phyloP scores from a whole-genome alignment of 148 eudicot genomes.

The Fallopia convolvulus region DNA sequence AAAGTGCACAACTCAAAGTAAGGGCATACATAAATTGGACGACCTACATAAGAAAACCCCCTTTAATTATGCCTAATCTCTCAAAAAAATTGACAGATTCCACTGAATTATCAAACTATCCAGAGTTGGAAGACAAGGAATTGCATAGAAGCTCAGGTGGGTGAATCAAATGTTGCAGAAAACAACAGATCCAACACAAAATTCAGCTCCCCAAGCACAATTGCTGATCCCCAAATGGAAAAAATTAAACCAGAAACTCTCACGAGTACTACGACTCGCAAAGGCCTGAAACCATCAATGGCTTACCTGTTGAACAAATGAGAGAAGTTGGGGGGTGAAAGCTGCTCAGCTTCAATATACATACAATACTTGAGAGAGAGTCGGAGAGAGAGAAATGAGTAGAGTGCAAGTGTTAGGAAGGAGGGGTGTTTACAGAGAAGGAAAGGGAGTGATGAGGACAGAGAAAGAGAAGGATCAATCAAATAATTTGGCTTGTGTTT shows the following conservation, averaged over 20 bases:
- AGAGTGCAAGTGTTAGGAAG: background rate
- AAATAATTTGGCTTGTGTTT: background rate
- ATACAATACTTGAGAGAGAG: background rate
- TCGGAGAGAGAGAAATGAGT: background rate
- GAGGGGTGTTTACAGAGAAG: constrained; percentile 6
- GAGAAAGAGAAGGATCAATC: background rate
- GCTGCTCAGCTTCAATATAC: background rate
- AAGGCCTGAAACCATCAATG: background rate
- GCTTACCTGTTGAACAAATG: background rate
- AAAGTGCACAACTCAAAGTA: background rate
- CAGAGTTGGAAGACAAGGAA: background rate
- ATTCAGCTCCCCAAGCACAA: background rate
- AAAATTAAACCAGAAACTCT: background rate
- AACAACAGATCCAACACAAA: background rate
- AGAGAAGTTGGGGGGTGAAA: background rate
- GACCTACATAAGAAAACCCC: constrained; percentile 5
- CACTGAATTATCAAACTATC: background rate
- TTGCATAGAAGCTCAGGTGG: background rate
- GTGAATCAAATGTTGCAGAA: background rate
- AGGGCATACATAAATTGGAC: background rate
- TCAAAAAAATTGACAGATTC: background rate
- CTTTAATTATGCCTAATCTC: background rate
- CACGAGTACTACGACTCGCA: background rate
- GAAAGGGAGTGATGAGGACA: constrained; percentile 2
- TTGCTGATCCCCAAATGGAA: background rate